Evolutionary conservation across 2,329 filamentous ascomycete genomes (phyloP).

Genomic region (Pezicula rhizophila): DNA sequence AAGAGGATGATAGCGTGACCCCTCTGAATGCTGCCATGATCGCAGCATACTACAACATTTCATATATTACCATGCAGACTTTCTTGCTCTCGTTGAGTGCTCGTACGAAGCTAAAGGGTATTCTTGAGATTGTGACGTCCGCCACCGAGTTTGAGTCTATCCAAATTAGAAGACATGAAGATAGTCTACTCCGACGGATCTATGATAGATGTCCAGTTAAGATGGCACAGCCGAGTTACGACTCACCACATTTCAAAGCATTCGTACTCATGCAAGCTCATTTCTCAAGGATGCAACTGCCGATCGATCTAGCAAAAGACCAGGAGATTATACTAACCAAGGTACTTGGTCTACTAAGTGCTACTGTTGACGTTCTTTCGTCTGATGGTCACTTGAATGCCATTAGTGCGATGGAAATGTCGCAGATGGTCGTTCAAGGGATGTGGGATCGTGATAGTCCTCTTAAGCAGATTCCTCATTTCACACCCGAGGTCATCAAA

Average conservation of each 20-base stretch:
- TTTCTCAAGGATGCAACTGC: constrained; percentile 94
- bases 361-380: constrained; percentile 89
- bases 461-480: constrained; percentile 96
- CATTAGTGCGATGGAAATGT: constrained; percentile 98
- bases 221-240: constrained; percentile 78
- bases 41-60: constrained; percentile 98
- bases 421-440: constrained; percentile 96
- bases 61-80: constrained; percentile 98
- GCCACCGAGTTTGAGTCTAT: constrained; percentile 95
- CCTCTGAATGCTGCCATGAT: constrained; percentile 97
- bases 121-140: constrained; percentile 93
- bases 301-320: constrained; percentile 91
- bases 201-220: constrained; percentile 95
- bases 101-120: constrained; percentile 91
- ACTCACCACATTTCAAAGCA: constrained; percentile 97
- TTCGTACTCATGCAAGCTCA: constrained; percentile 97
- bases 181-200: constrained; percentile 78
- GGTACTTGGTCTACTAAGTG: constrained; percentile 80
- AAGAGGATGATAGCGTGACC: constrained; percentile 83
- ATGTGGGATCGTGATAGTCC: constrained; percentile 99
- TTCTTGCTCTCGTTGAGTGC: constrained; percentile 85
- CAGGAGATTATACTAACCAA: constrained; percentile 84
- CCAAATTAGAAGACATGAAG: constrained; percentile 89
- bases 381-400: constrained; percentile 95
- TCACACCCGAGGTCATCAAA: constrained; percentile 76